phyloP scores from a whole-genome alignment of 176 grass and related monocot species.

The Luzula sylvatica region DNA sequence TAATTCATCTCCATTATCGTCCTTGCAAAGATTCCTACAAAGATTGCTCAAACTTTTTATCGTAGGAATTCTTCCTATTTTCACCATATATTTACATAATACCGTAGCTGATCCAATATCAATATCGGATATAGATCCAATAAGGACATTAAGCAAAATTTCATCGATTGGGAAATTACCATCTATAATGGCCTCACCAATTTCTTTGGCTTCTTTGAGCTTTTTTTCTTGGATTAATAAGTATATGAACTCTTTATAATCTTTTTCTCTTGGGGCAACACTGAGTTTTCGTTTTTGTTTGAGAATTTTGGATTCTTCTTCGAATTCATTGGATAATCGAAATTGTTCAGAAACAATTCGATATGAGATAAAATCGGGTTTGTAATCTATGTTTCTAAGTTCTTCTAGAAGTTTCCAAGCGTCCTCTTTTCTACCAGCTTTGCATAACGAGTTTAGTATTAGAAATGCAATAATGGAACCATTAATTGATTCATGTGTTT shows the following conservation, averaged over 20 bases:
- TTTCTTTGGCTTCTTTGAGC: slow-evolving; percentile 64
- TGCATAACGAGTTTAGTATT: slow-evolving; percentile 41
- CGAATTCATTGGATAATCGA: slow-evolving; percentile 20
- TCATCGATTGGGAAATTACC: slow-evolving; percentile 71
- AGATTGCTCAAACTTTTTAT: slow-evolving; percentile 29
- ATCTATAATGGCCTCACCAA: slow-evolving; percentile 49
- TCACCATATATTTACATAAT: slow-evolving; percentile 75
- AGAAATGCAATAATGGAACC: slow-evolving; percentile 49
- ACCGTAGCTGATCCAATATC: slow-evolving; percentile 43
- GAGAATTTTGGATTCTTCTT: slow-evolving; percentile 58
- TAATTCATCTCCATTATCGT: slow-evolving; percentile 44
- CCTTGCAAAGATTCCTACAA: slow-evolving; percentile 59
- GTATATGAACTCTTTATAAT: slow-evolving; percentile 56
- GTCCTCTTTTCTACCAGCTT: slow-evolving; percentile 42
- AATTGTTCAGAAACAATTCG: slow-evolving; percentile 68
- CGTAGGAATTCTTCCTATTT: slow-evolving; percentile 38
- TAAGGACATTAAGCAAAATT: slow-evolving; percentile 44
- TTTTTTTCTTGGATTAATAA: slow-evolving; percentile 32
- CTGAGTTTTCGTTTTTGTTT: slow-evolving; percentile 87
- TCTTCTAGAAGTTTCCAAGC: slow-evolving; percentile 57
- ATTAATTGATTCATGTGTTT: slow-evolving; percentile 3
- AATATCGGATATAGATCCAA: slow-evolving; percentile 44
- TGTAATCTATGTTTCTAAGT: slow-evolving; percentile 37
- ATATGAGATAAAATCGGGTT: slow-evolving; percentile 78
- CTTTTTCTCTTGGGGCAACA: slow-evolving; percentile 51